Percentiles rank a stretch among this genome's conserved stretches.
These are phyloP conservation scores for Starmerella sirachaensis DNA, from an alignment of 805 yeast species.

Conservation along the genomic window DNA sequence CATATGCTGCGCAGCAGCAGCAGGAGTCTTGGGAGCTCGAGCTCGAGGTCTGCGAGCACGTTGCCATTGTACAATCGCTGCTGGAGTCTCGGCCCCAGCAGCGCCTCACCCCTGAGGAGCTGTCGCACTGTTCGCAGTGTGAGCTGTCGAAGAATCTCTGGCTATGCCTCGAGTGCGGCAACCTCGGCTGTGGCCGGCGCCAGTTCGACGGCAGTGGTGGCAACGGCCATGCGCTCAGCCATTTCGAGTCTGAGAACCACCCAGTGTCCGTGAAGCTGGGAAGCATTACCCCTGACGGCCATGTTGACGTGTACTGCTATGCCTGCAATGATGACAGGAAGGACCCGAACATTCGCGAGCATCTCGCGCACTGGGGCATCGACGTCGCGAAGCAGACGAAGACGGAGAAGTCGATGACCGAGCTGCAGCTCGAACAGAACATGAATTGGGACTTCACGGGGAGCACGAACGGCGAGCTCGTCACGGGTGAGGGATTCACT, in stretches of 20 bases:
- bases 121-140: conserved; percentile 30
- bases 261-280: conserved; percentile 85
- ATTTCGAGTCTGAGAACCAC: conserved; percentile 50
- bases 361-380: conserved; percentile 52
- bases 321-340: conserved; percentile 77
- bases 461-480: conserved; percentile 44
- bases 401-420: conserved; percentile 80
- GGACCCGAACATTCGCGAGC: conserved; percentile 45
- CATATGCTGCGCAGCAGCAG: conserved; percentile 51
- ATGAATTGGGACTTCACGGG: conserved; percentile 84
- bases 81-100: conserved; percentile 5
- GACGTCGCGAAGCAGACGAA: conserved; percentile 44
- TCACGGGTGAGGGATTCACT: conserved; percentile 66
- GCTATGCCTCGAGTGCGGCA: conserved; percentile 86
- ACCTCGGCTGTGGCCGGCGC: conserved; percentile 86
- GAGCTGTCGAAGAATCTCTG: conserved; percentile 65
- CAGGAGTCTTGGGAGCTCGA: conserved; percentile 89
- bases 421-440: conserved; percentile 85
- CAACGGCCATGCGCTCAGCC: conserved; percentile 76
- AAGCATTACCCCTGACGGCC: conserved; percentile 60
- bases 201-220: conserved; percentile 95
- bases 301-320: conserved; percentile 81
- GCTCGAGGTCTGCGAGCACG: conserved; percentile 67
- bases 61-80: conserved; percentile 35
- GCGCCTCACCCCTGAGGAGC: conserved; percentile 7